phyloP scores from a whole-genome alignment of 2,329 filamentous ascomycete species.

The Penicillium italicum region DNA sequence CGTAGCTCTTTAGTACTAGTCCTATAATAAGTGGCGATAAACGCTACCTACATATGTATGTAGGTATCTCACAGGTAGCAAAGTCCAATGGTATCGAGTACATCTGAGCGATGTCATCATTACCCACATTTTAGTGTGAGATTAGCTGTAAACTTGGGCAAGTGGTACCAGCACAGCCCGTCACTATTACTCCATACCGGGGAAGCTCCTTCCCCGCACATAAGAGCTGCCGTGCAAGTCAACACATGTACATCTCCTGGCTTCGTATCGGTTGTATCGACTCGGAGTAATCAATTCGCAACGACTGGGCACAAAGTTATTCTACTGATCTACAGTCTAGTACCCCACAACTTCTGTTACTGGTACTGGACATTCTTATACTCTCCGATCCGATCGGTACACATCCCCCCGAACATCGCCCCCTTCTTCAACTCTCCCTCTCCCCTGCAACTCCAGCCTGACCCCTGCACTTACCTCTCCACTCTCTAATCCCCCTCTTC shows the following conservation, averaged over 20 bases:
- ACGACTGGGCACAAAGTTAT: neutral
- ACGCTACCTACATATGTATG: too few relatives aligned
- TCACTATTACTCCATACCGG: constrained; percentile 5
- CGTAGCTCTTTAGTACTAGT: neutral
- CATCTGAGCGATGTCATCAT: constrained; percentile 12
- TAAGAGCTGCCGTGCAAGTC: neutral
- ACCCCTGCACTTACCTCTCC: constrained; percentile 1
- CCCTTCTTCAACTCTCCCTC: constrained; percentile 5
- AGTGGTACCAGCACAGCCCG: neutral
- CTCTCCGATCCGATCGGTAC: constrained; percentile 1
- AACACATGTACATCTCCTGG: neutral
- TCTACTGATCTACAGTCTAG: neutral
- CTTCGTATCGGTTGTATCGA: neutral
- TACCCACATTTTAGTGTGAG: neutral
- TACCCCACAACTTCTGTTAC: neutral
- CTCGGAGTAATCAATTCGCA: neutral
- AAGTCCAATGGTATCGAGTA: constrained; percentile 5
- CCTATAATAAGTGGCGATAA: neutral
- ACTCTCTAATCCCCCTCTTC: constrained; percentile 5
- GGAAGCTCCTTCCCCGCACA: constrained; percentile 15
- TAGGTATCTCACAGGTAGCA: neutral
- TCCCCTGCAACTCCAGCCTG: neutral
- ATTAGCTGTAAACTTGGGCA: neutral
- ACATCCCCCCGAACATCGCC: constrained; percentile 8
- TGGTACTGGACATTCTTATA: neutral